Base-by-base conservation (phyloP, 495 filamentous ascomycete genomes). In the Emericellopsis terricola region DNA sequence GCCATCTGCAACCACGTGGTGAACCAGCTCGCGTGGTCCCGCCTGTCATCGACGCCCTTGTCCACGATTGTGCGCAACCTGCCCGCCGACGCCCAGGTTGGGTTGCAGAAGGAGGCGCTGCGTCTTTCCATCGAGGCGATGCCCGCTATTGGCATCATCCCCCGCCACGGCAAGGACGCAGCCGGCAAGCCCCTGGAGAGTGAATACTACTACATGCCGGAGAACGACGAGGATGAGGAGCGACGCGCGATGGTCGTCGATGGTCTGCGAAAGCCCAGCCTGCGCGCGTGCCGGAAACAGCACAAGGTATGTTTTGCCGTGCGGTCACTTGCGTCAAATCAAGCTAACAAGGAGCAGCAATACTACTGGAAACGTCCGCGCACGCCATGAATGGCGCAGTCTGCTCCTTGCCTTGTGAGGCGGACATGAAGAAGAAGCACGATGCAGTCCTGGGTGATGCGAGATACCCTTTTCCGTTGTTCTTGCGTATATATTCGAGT, bases 171-270 rank as follows among this genome's bases (percentile, higher is more conserved):
- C 48, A 97, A 94, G 51, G 89, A 97, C 57, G 89, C 89, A 11
- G 89, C 89, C 0, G 89, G 89, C 40, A 86, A 94, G 60, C 64
- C 74, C 5, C 69, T 97, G 8, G 87, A 97, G 62, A 85, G 75
- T 57, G 86, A 97, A 55, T 97, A 85, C 47, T 96, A 94, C 50
- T 97, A 97, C 50, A 68, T 94, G n/a, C 78, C 87, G 2, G 89
- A 97, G 50, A 65, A 72, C 48, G 89, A 97, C 50, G 62, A 60
- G 2, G 81, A 97, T 43, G 64, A 69, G n/a, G 69, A 71, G 44
- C 68, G 89, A 30, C 70, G 81, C 33, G 65, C 81, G 38, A 72
- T 83, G n/a, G 83, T 94, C 24, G 82, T 82, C 7, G 71, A 82
- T 43, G 78, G 83, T 35, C 57, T 93, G 45, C 63, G 85, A 31